Base-by-base conservation (phyloP, 768 basidiomycete genomes). In the Naganishia vishniacii region DNA sequence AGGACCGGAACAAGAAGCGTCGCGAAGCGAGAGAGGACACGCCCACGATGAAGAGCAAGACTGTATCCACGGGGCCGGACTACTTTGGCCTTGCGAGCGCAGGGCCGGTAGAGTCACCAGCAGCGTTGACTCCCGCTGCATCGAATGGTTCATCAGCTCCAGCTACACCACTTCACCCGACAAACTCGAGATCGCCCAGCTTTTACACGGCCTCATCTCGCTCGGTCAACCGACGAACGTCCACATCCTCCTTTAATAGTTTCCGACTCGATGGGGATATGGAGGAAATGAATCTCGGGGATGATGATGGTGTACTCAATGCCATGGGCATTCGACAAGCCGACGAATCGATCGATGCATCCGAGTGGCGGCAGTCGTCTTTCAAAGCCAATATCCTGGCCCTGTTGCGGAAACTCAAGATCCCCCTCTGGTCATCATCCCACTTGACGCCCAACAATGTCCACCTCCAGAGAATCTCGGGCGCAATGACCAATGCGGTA, bases 401-500 rank as follows among this genome's bases (percentile, higher is more conserved):
- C 16, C 71, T 74, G 7, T 66, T 77, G 16, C 31, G 72, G 31
- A 62, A 62, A 49, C 64, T 76, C 58, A 72, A 72, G 48, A 67
- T 79, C 15, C 73, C 74, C 8, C 59, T 67, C n/a, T 79, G 78
- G 78, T 75, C 70, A 0, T 71, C 72, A 2, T 46, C 69, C 11
- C 62, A 61, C 23, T 67, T 78, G 29, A 68, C 64, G 13, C 69
- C 75, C 4, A 67, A 69, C 0, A 72, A 76, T 32, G 67, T 93
- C 56, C 80, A 80, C 61, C 82, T 97, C 68, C 81, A 81, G 73
- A 92, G 88, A 73, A 87, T 93, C 25, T 90, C 92, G 7, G 93
- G 94, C 9, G 87, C 90, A 12, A 79, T 97, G 68, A 99, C 94
- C 44, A 99, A 99, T 77, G 88, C 89, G 61, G 91, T 99, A 61